Evolutionary conservation across 192 early-diverging fungal genomes (phyloP).

Genomic region (Phlyctochytrium planicorne): DNA sequence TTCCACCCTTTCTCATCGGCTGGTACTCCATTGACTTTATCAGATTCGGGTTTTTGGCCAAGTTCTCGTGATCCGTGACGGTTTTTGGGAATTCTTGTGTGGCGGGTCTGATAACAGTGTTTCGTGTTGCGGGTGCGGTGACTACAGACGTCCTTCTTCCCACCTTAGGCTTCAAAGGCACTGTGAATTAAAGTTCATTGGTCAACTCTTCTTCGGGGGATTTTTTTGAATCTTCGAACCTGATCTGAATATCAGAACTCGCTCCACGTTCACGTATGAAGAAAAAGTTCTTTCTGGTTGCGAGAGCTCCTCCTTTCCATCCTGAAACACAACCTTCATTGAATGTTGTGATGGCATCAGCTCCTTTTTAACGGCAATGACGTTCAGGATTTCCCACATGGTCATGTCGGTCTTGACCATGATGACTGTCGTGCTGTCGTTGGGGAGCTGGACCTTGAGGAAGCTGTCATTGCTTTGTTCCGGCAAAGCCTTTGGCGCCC

Average conservation of each 20-base stretch:
- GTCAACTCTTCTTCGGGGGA: no score
- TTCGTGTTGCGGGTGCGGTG: constrained; percentile 21
- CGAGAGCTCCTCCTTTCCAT: constrained; percentile 31
- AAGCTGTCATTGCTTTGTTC: neutral
- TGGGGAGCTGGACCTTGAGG: constrained; percentile 42
- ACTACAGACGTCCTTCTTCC: constrained; percentile 31
- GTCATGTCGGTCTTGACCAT: constrained; percentile 38
- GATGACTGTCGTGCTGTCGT: constrained; percentile 48
- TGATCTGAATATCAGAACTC: constrained; percentile 25
- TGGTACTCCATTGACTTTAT: constrained; percentile 16
- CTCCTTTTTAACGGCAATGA: constrained; percentile 40
- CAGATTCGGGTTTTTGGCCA: constrained; percentile 8
- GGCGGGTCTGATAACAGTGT: constrained; percentile 21
- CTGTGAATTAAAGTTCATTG: no score
- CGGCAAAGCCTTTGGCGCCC: neutral
- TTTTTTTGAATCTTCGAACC: no score
- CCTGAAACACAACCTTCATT: constrained; percentile 29
- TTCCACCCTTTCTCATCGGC: constrained; percentile 16
- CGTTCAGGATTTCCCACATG: constrained; percentile 44
- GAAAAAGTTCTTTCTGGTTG: constrained; percentile 17
- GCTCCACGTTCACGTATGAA: constrained; percentile 21
- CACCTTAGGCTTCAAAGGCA: no score
- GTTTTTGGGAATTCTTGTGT: constrained; percentile 41
- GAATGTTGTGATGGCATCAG: constrained; percentile 38
- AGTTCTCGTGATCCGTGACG: constrained; percentile 32